These are phyloP conservation scores for Leccinum insolens DNA, from an alignment of 1,284 basidiomycete genomes.

Conservation along the genomic window DNA sequence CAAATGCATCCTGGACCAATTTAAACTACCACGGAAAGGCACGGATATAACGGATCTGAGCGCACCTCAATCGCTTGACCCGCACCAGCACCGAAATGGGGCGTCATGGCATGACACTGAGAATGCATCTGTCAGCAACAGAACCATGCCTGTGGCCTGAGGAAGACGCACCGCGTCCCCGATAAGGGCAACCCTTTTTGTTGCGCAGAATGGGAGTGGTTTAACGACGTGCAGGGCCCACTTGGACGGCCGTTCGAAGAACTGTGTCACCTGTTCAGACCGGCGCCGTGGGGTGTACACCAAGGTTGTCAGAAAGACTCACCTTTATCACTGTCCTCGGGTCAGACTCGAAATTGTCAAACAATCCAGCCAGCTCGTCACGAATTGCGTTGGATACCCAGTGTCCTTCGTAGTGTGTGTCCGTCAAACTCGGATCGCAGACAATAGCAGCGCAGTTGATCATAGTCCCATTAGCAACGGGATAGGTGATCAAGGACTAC, in stretches of 20 bases:
- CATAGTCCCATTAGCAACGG: slow-evolving; percentile 42
- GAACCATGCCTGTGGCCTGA: neutral
- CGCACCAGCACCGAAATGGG: slow-evolving; percentile 32
- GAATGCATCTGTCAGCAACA: neutral
- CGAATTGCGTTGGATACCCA: slow-evolving; percentile 37
- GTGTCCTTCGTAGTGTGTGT: slow-evolving; percentile 37
- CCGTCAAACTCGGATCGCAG: slow-evolving; percentile 38
- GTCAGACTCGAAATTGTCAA: slow-evolving; percentile 46
- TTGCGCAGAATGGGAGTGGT: slow-evolving; percentile 34
- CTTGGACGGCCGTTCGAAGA: slow-evolving; percentile 23
- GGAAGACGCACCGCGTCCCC: slow-evolving; percentile 38
- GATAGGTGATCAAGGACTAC: slow-evolving; percentile 46
- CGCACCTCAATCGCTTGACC: slow-evolving; percentile 37
- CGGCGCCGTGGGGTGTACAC: neutral
- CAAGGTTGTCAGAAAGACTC: neutral
- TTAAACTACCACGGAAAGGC: neutral
- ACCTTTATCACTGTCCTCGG: slow-evolving; percentile 44
- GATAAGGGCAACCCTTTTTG: slow-evolving; percentile 35
- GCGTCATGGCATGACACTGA: slow-evolving; percentile 37
- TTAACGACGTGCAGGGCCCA: slow-evolving; percentile 37
- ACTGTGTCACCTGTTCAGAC: slow-evolving; percentile 5
- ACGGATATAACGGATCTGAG: neutral
- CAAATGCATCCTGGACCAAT: slow-evolving; percentile 35
- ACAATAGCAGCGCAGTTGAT: slow-evolving; percentile 46
- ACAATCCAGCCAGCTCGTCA: slow-evolving; percentile 35